Conservation (phyloP, 768 basidiomycete species). For the Rubroboletus pulcherrimus region DNA sequence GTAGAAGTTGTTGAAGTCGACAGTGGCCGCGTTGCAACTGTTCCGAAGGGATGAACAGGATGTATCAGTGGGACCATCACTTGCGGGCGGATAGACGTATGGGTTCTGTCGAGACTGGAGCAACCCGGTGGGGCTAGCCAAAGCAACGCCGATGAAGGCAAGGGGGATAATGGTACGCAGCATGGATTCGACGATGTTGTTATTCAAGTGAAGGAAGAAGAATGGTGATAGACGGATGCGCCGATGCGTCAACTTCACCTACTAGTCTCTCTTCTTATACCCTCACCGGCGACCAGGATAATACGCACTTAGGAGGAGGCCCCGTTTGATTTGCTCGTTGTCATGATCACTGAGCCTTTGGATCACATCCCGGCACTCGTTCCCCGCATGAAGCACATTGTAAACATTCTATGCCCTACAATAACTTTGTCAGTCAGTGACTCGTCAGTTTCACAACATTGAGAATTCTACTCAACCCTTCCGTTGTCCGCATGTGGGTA, state of each 20-base stretch:
- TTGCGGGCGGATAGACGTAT: background rate
- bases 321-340: too few relatives aligned
- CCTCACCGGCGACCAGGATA: too few relatives aligned
- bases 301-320: too few relatives aligned
- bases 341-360: background rate
- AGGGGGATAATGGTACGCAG: background rate
- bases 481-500: too few relatives aligned
- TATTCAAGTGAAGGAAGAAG: background rate
- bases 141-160: conserved; percentile 1
- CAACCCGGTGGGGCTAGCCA: background rate
- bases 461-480: too few relatives aligned
- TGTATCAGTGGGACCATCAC: background rate
- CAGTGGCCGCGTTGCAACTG: conserved; percentile 17
- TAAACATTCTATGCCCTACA: background rate
- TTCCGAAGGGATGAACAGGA: conserved; percentile 18
- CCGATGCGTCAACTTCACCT: background rate
- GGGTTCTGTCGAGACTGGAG: conserved; percentile 14
- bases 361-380: background rate
- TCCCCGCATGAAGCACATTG: background rate
- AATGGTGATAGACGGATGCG: too few relatives aligned
- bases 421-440: too few relatives aligned
- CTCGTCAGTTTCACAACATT: too few relatives aligned
- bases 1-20: conserved; percentile 17
- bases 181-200: background rate
- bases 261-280: background rate